Evolutionary conservation across 495 filamentous ascomycete genomes (phyloP), one percentile per base, ranked within the genome.

Genomic region (Astrothelium subdiscretum): DNA sequence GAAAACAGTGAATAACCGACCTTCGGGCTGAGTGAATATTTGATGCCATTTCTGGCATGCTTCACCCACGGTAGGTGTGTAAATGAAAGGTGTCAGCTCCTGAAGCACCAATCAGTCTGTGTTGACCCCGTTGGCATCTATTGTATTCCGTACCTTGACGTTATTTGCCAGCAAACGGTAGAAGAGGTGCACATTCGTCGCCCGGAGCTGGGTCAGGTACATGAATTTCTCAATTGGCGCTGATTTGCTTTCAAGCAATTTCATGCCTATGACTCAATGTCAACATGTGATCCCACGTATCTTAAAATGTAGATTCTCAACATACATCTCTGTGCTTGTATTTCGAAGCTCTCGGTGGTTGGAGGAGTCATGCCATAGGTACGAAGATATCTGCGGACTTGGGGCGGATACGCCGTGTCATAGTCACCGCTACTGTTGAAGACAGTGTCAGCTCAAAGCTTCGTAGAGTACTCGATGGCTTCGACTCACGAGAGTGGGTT

Each of bases 31-130:
- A 35, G 91, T 95, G 80, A 94, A 98, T 67, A 97, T 87, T 66
- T 95, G 89, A 32, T 90, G 95, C 85, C 95, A 98, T 72, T 92
- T 84, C 67, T 95, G 76, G 77, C 94, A 98, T 32, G 95, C 94
- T 72, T 98, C 92, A 66, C 94, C 94, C 67, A 98, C 95, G 66
- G 91, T 94, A 4, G 94, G 94, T 20, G 94, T 98, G 77, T 98
- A 98, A 69, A 98, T 95, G 62, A 97, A 78, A 51, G 94, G 94
- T 67, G 95, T 96, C 67, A 97, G 76, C 70, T 92, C 88, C 76
- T 88, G 75, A 32, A 32, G 40, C 8, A 54, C 5, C 15, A n/a
- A 22, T 26, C 42, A 57, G 8, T 6, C 31, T 15, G 58, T 15
- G 27, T 43, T n/a, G n/a, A 22, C 13, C 57, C 24, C 5, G n/a